A percentile compares a stretch with the other conserved stretches of the same genome.
phyloP scores from a whole-genome alignment of 208 protist genomes.

The Leishmania lainsoni region DNA sequence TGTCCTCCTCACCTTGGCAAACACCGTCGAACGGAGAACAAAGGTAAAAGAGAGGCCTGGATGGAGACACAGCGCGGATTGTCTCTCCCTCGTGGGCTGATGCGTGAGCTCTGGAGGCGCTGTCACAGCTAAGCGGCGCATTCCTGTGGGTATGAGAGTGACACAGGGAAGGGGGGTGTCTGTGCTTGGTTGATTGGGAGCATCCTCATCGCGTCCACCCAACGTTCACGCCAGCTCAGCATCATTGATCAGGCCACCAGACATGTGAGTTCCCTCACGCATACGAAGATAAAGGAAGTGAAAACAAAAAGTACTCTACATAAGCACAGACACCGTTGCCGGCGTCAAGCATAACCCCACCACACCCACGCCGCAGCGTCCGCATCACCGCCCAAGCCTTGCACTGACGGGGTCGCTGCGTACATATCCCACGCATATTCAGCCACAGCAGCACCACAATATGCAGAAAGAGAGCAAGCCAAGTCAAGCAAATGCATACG shows the following conservation, averaged over 20 bases:
- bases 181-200: neutral
- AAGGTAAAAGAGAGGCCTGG: neutral
- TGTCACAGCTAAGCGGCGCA: neutral
- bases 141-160: neutral
- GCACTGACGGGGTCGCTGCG: neutral
- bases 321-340: neutral
- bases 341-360: neutral
- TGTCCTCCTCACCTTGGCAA: neutral
- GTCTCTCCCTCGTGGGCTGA: neutral
- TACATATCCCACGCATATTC: too few relatives aligned
- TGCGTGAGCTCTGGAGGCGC: neutral
- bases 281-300: too few relatives aligned
- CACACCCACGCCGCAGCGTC: neutral
- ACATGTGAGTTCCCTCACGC: neutral
- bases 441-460: neutral
- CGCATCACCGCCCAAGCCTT: neutral
- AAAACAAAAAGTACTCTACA: constrained; percentile 1
- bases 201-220: neutral
- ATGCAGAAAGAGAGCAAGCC: neutral
- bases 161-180: neutral
- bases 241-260: neutral
- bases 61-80: neutral
- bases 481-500: neutral
- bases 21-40: neutral
- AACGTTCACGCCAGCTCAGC: neutral